Evolutionary conservation across 495 filamentous ascomycete species (phyloP).

Genomic region (Aspergillus nanangensis): DNA sequence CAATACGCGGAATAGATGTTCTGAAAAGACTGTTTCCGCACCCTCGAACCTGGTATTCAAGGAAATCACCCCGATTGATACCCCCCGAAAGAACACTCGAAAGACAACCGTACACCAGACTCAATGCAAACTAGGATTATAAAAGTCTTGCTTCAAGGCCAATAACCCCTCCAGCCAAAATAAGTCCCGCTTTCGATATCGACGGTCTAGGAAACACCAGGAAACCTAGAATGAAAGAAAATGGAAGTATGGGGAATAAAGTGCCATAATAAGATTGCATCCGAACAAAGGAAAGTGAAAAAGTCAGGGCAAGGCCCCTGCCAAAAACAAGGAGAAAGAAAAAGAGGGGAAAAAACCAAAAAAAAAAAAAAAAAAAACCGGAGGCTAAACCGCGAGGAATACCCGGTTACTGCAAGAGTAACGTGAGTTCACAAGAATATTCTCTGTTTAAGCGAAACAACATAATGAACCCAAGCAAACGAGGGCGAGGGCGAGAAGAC

Average conservation of each 20-base stretch:
- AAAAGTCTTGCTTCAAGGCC: slow-evolving; percentile 5
- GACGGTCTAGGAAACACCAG: slow-evolving; percentile 14
- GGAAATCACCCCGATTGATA: slow-evolving; percentile 6
- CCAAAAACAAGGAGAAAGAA: too few relatives aligned
- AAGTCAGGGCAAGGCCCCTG: too few relatives aligned
- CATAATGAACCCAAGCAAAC: too few relatives aligned
- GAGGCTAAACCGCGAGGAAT: too few relatives aligned
- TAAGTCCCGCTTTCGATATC: too few relatives aligned
- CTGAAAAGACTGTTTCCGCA: background rate
- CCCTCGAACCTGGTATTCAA: slow-evolving; percentile 1
- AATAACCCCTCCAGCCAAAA: slow-evolving; percentile 10
- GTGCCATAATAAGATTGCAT: background rate
- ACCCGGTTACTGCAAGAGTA: too few relatives aligned
- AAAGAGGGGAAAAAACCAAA: too few relatives aligned
- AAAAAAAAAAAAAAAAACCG: slow-evolving; percentile 1
- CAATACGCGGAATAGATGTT: too few relatives aligned
- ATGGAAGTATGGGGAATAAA: background rate
- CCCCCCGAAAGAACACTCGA: slow-evolving; percentile 8
- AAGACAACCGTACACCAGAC: slow-evolving; percentile 19
- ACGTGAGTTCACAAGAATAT: too few relatives aligned
- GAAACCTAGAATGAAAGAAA: slow-evolving; percentile 1
- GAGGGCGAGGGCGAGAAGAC: too few relatives aligned
- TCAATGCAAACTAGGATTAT: slow-evolving; percentile 19
- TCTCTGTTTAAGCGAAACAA: too few relatives aligned
- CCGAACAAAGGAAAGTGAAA: background rate